Base-by-base conservation (phyloP, 1,284 basidiomycete genomes). In the Porogramme epimiltina region DNA sequence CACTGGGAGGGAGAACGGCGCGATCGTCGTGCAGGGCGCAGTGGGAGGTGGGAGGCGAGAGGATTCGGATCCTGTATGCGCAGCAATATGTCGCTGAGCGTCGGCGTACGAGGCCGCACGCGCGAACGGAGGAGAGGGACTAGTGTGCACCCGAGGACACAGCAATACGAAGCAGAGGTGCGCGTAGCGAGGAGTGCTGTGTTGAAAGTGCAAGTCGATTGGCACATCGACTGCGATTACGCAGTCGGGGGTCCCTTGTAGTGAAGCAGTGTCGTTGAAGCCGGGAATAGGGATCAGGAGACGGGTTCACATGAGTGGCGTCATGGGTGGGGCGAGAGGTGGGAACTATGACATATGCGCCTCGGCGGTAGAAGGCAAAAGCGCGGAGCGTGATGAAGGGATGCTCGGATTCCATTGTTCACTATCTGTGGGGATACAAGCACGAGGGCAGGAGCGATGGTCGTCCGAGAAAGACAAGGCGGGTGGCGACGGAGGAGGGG, bases 271-370 rank as follows among this genome's bases (percentile, higher is more conserved):
- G 23, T 18, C 43, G 38, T 41, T 18, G 36, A 28, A 45, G 40
- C 39, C 41, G 28, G 49, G 38, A 36, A 28, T 24, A 45, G 40
- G 44, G 36, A 55, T 55, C 53, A 41, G 42, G 49, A 43, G 45
- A 51, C 13, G 16, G 50, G 38, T 37, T 46, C 51, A 51, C 25
- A 44, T 28, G 41, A 13, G 37, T 22, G 38, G 37, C 23, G 2
- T 45, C 41, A 55, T 55, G 54, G 45, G 26, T 42, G 52, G 48
- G 40, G 47, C 13, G 34, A 23, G 33, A 42, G 42, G 34, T 25
- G 33, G 42, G 47, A 40, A 41, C 16, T 38, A 49, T 47, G 51
- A 49, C 40, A 36, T 51, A 31, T 25, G 48, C 20, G 49, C 37
- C 20, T 5, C 23, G 24, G 10, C 24, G 19, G n/a, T 41, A 42